A percentile compares a stretch with the other conserved stretches of the same genome.
Evolutionary conservation across 2,329 filamentous ascomycete genomes (phyloP).

Genomic region (Fusarium papillatum): DNA sequence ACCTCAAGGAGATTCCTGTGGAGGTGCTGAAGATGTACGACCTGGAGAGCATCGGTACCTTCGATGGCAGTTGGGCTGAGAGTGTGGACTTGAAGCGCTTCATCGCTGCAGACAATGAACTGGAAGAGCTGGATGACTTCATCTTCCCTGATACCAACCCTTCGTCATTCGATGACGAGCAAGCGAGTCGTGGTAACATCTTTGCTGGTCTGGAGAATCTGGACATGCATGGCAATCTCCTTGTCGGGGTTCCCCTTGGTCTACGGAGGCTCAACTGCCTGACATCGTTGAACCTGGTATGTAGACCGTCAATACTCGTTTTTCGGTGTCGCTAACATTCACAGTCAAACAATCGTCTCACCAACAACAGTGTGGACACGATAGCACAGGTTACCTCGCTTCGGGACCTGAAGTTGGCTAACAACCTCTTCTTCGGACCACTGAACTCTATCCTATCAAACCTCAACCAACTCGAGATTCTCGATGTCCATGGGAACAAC

Average conservation of each 20-base stretch:
- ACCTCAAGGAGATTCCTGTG: constrained; percentile 81
- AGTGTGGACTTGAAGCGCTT: constrained; percentile 89
- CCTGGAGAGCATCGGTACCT: constrained; percentile 73
- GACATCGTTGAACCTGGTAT: constrained; percentile 85
- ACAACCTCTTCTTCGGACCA: constrained; percentile 80
- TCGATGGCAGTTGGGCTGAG: constrained; percentile 86
- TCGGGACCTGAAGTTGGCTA: constrained; percentile 84
- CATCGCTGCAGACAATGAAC: constrained; percentile 90
- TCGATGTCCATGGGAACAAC: constrained; percentile 87
- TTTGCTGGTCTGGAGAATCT: constrained; percentile 87
- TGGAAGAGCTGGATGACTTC: constrained; percentile 79
- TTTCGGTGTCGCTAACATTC: constrained; percentile 32
- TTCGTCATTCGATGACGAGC: constrained; percentile 70
- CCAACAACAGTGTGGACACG: constrained; percentile 78
- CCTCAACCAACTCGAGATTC: constrained; percentile 78
- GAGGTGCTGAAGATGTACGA: constrained; percentile 95
- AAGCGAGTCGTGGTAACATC: constrained; percentile 78
- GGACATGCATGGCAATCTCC: constrained; percentile 88
- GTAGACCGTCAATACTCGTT: constrained; percentile 42
- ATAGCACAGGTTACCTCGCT: constrained; percentile 81
- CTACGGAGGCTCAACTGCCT: constrained; percentile 80
- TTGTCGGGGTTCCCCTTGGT: constrained; percentile 81
- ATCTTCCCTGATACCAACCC: constrained; percentile 83
- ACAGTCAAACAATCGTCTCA: constrained; percentile 85
- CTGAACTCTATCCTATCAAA: constrained; percentile 74